A percentile compares a stretch with the other conserved stretches of the same genome.
Conservation (phyloP, 345 rosid genomes). For the Eucalyptus melliodora region DNA sequence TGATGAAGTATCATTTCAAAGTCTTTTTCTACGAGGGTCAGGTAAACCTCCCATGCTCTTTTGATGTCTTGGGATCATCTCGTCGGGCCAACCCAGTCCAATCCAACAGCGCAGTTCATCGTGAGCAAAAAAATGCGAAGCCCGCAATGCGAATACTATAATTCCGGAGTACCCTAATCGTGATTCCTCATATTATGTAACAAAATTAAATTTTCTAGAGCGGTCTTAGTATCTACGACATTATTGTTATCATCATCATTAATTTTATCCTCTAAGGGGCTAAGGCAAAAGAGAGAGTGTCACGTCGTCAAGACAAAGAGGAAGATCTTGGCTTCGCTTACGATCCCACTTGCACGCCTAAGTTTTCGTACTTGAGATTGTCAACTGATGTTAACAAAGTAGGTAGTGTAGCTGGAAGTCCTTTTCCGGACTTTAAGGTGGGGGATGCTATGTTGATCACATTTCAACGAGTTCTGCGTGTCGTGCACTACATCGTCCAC, state of each 20-base stretch:
- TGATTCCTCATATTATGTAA: background rate
- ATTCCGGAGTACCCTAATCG: background rate
- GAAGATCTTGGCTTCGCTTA: background rate
- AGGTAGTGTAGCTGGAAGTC: background rate
- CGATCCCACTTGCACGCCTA: background rate
- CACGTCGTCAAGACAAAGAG: background rate
- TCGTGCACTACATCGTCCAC: background rate
- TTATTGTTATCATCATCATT: background rate
- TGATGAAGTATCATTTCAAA: background rate
- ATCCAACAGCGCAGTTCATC: background rate
- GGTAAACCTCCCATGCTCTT: background rate
- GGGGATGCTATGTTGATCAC: background rate
- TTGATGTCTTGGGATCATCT: background rate
- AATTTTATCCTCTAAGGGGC: background rate
- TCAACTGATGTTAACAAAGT: background rate
- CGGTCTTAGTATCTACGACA: background rate
- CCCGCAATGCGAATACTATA: background rate
- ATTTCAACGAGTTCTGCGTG: background rate
- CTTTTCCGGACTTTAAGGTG: background rate
- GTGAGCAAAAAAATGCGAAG: background rate
- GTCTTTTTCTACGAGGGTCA: background rate
- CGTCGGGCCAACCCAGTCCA: background rate
- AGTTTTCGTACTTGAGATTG: background rate
- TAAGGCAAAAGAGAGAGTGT: background rate
- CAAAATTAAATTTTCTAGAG: background rate